Evolutionary conservation across 2,329 filamentous ascomycete species (phyloP).

Genomic region (Monosporascus cannonballus): DNA sequence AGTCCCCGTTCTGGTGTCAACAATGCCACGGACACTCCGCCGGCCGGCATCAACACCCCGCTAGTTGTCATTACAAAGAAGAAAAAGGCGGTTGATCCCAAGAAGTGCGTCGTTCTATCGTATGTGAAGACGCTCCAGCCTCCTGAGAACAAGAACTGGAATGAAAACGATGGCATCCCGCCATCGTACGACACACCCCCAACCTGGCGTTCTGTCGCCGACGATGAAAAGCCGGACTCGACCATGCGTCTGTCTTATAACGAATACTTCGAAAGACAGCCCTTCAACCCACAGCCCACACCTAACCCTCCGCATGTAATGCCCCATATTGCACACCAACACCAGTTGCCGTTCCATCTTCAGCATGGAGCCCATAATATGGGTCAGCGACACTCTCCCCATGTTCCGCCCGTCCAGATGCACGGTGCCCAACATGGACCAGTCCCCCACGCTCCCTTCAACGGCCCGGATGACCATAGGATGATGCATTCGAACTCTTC

Average conservation of each 20-base stretch:
- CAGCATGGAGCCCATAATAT: conserved; percentile 67
- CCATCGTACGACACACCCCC: conserved; percentile 79
- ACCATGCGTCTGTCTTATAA: conserved; percentile 64
- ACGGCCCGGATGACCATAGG: conserved; percentile 73
- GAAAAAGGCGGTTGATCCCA: conserved; percentile 63
- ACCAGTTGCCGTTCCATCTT: conserved; percentile 77
- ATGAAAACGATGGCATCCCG: conserved; percentile 74
- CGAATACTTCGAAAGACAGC: conserved; percentile 69
- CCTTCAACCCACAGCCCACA: conserved; percentile 57
- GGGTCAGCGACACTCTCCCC: conserved; percentile 62
- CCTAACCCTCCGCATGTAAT: conserved; percentile 64
- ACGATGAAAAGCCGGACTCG: conserved; percentile 64
- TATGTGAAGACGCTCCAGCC: conserved; percentile 49
- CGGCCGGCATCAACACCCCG: conserved; percentile 21
- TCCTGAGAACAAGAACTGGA: conserved; percentile 54
- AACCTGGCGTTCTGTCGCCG: conserved; percentile 70
- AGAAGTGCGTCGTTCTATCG: conserved; percentile 55
- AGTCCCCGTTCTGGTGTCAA: conserved; percentile 63
- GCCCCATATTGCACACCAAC: conserved; percentile 71
- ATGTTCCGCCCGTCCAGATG: conserved; percentile 73
- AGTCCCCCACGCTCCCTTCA: conserved; percentile 58
- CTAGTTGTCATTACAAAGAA: conserved; percentile 62
- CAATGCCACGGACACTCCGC: conserved; percentile 31
- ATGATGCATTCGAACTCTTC: conserved; percentile 84
- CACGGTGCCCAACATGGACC: conserved; percentile 67